These are phyloP conservation scores for Cyberlindnera misumaiensis DNA, from an alignment of 805 yeast genomes.

Conservation along the genomic window DNA sequence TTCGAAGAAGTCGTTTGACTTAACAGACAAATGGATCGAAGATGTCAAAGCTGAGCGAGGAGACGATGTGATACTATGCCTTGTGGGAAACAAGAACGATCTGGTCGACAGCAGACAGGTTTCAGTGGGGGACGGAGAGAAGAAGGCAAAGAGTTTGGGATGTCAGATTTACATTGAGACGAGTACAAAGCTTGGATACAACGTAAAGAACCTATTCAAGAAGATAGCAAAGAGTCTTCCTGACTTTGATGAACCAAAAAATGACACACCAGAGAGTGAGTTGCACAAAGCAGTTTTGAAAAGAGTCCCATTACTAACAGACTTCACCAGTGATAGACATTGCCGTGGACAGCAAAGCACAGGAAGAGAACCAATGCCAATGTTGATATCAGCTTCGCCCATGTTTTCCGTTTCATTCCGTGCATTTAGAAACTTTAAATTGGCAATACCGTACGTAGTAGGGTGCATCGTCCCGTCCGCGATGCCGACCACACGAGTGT, in stretches of 20 bases:
- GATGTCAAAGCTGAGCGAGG: constrained; percentile 94
- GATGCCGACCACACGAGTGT: no score
- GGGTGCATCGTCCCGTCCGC: no score
- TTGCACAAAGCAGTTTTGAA: constrained; percentile 2
- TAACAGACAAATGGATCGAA: constrained; percentile 86
- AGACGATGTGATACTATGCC: constrained; percentile 76
- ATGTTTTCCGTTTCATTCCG: no score
- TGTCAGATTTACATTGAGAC: constrained; percentile 86
- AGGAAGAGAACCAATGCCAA: constrained; percentile 21
- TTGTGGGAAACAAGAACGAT: constrained; percentile 92
- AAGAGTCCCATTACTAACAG: constrained; percentile 9
- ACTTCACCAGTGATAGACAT: constrained; percentile 21
- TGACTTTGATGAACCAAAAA: constrained; percentile 48
- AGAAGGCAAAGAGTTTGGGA: constrained; percentile 60
- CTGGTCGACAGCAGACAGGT: constrained; percentile 76
- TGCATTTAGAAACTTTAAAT: no score
- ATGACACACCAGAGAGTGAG: constrained; percentile 20
- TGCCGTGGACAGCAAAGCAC: constrained; percentile 14
- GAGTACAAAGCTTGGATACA: constrained; percentile 90
- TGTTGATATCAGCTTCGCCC: constrained; percentile 9
- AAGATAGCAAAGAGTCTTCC: constrained; percentile 89
- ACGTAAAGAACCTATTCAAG: constrained; percentile 83
- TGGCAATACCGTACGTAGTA: no score
- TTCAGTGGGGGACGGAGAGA: constrained; percentile 77
- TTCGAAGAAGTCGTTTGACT: constrained; percentile 74